Percentiles rank a stretch among this genome's conserved stretches.
Evolutionary conservation across 1,139 yeast species (phyloP).

Genomic region (Scheffersomyces cryptocercus): DNA sequence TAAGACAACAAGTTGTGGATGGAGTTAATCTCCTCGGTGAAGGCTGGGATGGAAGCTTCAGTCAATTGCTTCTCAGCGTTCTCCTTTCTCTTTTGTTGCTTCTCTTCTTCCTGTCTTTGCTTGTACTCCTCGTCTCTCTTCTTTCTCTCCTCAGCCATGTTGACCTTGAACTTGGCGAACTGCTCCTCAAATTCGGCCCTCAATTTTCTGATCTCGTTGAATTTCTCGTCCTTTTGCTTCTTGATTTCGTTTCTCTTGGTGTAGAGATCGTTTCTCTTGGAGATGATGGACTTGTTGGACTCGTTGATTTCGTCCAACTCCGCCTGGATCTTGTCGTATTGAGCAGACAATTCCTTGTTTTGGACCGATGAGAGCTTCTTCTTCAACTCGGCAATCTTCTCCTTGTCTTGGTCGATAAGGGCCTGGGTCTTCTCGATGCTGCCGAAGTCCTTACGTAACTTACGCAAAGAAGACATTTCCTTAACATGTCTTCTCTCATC

Average conservation of each 20-base stretch:
- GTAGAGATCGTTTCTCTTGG: slow-evolving; percentile 64
- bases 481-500: slow-evolving; percentile 86
- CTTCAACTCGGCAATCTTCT: slow-evolving; percentile 75
- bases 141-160: slow-evolving; percentile 67
- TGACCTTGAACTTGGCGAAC: slow-evolving; percentile 68
- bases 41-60: slow-evolving; percentile 83
- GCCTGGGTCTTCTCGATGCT: slow-evolving; percentile 74
- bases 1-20: slow-evolving; percentile 70
- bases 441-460: slow-evolving; percentile 77
- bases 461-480: slow-evolving; percentile 84
- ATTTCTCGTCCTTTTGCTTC: slow-evolving; percentile 69
- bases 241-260: slow-evolving; percentile 69
- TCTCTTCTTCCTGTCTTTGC: slow-evolving; percentile 55
- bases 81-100: slow-evolving; percentile 60
- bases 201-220: slow-evolving; percentile 61
- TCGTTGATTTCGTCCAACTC: slow-evolving; percentile 61
- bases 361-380: slow-evolving; percentile 62
- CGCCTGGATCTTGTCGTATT: slow-evolving; percentile 63
- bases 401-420: slow-evolving; percentile 78
- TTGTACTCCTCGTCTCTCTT: slow-evolving; percentile 72
- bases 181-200: slow-evolving; percentile 70
- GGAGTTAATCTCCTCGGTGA: slow-evolving; percentile 68
- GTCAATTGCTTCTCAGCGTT: slow-evolving; percentile 66
- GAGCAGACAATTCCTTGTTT: slow-evolving; percentile 61
- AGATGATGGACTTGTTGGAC: slow-evolving; percentile 63